Percentiles rank a stretch among this genome's conserved stretches.
Conservation (phyloP, 2,329 filamentous ascomycete genomes). For the Leptographium flavum region DNA sequence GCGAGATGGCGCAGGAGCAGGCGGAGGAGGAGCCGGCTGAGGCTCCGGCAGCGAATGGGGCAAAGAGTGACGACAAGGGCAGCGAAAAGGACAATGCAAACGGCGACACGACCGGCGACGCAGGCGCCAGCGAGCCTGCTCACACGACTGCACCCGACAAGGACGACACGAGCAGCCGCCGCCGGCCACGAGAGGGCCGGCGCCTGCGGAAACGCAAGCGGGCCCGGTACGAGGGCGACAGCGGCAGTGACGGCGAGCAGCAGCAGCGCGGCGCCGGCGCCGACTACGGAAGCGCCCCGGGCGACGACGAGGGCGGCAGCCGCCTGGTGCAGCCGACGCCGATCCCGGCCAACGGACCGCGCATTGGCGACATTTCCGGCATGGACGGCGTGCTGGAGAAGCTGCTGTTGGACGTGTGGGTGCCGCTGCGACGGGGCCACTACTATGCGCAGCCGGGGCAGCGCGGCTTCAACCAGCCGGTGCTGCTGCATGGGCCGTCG, state of each 20-base stretch:
- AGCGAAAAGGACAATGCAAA: not conserved
- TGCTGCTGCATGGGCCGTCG: slow-evolving; percentile 69
- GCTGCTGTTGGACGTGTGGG: slow-evolving; percentile 55
- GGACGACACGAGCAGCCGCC: not conserved
- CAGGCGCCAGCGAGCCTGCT: not conserved
- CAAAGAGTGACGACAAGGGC: not conserved
- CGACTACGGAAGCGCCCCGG: slow-evolving; percentile 26
- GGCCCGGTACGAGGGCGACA: slow-evolving; percentile 3
- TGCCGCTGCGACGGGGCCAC: slow-evolving; percentile 56
- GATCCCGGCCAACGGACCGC: slow-evolving; percentile 51
- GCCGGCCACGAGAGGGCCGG: slow-evolving; percentile 7
- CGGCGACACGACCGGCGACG: not conserved
- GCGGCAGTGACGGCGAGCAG: not conserved
- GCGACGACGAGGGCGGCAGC: slow-evolving; percentile 25
- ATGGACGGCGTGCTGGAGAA: slow-evolving; percentile 58
- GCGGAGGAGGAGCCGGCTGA: not conserved
- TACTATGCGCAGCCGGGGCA: slow-evolving; percentile 49
- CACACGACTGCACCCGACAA: too few relatives aligned
- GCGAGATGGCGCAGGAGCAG: not conserved
- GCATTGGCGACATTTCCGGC: slow-evolving; percentile 60
- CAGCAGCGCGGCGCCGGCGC: slow-evolving; percentile 4
- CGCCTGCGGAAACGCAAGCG: slow-evolving; percentile 11
- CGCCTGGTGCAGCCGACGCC: slow-evolving; percentile 29
- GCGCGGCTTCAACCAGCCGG: slow-evolving; percentile 59
- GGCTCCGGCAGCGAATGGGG: too few relatives aligned